Conservation (phyloP, 768 basidiomycete genomes). For the Dendrothele bispora region DNA sequence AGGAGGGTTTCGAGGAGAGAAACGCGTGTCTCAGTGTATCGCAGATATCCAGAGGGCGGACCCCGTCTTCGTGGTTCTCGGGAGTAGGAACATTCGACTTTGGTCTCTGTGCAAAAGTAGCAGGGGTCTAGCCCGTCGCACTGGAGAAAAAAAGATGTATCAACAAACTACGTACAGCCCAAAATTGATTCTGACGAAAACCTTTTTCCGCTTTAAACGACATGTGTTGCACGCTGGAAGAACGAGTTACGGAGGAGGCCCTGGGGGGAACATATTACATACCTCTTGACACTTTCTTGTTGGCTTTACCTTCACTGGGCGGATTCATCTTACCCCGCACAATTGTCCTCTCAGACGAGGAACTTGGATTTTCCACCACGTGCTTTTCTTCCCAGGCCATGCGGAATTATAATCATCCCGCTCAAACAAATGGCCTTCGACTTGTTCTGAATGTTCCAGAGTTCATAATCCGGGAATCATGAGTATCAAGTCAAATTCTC, state of each 20-base stretch:
- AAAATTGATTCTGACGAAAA: conserved; percentile 2
- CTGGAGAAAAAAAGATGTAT: conserved; percentile 10
- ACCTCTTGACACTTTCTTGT: conserved; percentile 25
- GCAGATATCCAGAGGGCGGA: conserved; percentile 29
- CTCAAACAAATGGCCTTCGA: too few species aligned
- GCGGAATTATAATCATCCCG: too few species aligned
- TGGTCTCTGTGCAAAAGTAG: conserved; percentile 26
- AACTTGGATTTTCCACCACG: too few species aligned
- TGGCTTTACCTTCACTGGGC: neutral
- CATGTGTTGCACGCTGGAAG: conserved; percentile 29
- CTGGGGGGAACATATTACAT: neutral
- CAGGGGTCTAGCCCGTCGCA: conserved; percentile 31
- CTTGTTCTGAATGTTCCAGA: too few species aligned
- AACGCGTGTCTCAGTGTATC: conserved; percentile 27
- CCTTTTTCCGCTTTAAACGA: conserved; percentile 30
- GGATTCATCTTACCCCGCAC: conserved; percentile 5
- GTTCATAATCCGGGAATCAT: too few species aligned
- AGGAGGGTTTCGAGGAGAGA: conserved; percentile 26
- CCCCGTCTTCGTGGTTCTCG: conserved; percentile 28
- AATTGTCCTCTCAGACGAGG: too few species aligned
- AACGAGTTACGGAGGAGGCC: neutral
- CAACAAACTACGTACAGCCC: neutral
- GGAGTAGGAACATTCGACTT: conserved; percentile 28
- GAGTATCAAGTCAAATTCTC: too few species aligned
- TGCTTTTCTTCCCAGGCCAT: too few species aligned